Evolutionary conservation across 2,329 filamentous ascomycete genomes (phyloP).

Genomic region (Fusarium bulbicola): DNA sequence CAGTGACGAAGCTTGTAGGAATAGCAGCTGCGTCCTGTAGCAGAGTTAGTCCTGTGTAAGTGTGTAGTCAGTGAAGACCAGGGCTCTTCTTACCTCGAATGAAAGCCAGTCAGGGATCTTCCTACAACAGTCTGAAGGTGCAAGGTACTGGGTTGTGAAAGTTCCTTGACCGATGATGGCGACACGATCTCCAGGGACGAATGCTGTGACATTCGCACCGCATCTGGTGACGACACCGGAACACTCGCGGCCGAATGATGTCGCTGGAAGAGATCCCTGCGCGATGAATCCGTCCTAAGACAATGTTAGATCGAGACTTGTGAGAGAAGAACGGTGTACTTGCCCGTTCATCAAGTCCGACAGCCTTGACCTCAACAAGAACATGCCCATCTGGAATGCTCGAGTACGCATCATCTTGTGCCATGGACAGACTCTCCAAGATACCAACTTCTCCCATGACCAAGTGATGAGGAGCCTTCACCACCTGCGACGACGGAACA

Average conservation of each 20-base stretch:
- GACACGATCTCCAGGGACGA: conserved; percentile 32
- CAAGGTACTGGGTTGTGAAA: conserved; percentile 31
- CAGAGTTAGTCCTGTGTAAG: background rate
- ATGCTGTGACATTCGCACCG: conserved; percentile 17
- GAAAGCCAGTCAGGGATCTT: conserved; percentile 37
- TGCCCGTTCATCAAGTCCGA: conserved; percentile 36
- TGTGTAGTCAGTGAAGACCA: background rate
- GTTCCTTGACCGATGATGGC: conserved; percentile 35
- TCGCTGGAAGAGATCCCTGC: conserved; percentile 31
- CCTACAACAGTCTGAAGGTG: conserved; percentile 22
- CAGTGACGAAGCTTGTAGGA: conserved; percentile 32
- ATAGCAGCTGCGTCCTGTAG: conserved; percentile 30
- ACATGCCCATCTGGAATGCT: conserved; percentile 24
- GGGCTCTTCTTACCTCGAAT: conserved; percentile 27
- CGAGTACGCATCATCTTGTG: conserved; percentile 10
- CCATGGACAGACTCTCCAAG: conserved; percentile 33
- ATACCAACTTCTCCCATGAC: conserved; percentile 34
- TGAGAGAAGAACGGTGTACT: background rate
- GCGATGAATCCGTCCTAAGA: conserved; percentile 24
- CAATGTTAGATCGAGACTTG: background rate
- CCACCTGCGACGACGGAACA: conserved; percentile 6
- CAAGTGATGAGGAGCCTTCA: conserved; percentile 22
- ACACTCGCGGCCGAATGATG: conserved; percentile 35
- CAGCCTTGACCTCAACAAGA: conserved; percentile 32
- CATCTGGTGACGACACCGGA: conserved; percentile 27